phyloP scores from a whole-genome alignment of 2,329 filamentous ascomycete genomes.

The Alternaria gaisen region DNA sequence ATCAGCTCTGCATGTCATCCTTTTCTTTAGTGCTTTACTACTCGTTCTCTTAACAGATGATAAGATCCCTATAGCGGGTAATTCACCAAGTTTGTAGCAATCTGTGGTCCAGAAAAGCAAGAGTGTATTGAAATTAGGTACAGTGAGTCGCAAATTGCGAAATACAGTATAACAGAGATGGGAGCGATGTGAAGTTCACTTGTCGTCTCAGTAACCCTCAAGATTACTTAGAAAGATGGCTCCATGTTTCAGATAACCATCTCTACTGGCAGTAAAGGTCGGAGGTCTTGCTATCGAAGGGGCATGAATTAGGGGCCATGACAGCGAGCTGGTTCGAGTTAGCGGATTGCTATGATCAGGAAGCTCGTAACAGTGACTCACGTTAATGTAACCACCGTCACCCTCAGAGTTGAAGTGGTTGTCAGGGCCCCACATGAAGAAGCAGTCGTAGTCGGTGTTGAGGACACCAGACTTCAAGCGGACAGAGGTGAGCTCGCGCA shows the following conservation, averaged over 20 bases:
- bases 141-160: neutral
- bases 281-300: neutral
- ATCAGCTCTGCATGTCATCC: no score
- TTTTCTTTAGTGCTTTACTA: no score
- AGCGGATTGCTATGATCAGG: neutral
- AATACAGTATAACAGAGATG: neutral
- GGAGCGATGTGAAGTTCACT: neutral
- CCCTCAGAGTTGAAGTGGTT: neutral
- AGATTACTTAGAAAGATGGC: neutral
- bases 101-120: neutral
- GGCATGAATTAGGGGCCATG: neutral
- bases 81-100: neutral
- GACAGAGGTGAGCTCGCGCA: constrained; percentile 1
- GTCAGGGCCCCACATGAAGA: constrained; percentile 2
- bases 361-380: neutral
- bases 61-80: no score
- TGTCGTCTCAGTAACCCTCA: neutral
- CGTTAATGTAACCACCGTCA: constrained; percentile 7
- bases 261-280: constrained; percentile 4
- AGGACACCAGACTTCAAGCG: constrained; percentile 1
- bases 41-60: no score
- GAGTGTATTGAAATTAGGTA: neutral
- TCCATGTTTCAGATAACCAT: neutral
- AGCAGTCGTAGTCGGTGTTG: constrained; percentile 6
- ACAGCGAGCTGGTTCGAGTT: neutral